Base-by-base conservation (phyloP, 2,329 filamentous ascomycete species). In the Aureobasidium sp. region DNA sequence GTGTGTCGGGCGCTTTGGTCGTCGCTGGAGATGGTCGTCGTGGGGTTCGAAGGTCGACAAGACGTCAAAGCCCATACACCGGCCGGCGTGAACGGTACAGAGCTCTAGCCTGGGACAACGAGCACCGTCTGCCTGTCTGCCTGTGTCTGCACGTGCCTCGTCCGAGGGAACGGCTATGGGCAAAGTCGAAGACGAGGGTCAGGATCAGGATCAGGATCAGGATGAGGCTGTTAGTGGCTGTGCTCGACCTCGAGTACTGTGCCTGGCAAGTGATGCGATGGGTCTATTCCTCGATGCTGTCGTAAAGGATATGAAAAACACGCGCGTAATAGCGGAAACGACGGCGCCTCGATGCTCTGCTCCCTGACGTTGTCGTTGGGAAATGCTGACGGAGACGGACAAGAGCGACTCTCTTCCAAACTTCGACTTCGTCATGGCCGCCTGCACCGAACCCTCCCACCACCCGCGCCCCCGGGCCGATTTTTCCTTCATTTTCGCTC, bases 161-260 rank as follows among this genome's bases (percentile, higher is more conserved):
- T 27, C 14, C 25, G 34, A 22, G 34, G 37, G 11, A 6, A 5
- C 39, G 44, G 31, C 57, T 39, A 29, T 41, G 31, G 47, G 47
- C 31, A 12, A 34, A 34, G 31, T 34, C 9, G 31, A 34, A 34
- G 31, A 34, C 31, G 39, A 60, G 14, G 42, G 20, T 41, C 22
- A 25, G 29, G 20, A 36, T 44, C 36, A 25, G 36, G 44, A 42
- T 29, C 34, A 41, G 29, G 44, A 36, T 61, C 27, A 27, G 44
- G 44, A 57, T 37, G 55, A 58, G 39, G 39, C 41, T 57, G 17
- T 41, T 27, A 57, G 53, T 45, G 53, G 53, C 53, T 57, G 53
- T 57, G 41, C 53, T 57, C 53, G 14, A 42, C 51, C 15, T 42
- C 37, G 51, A 42, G 51, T 55, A 55, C 31, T 12, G 9, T 11